phyloP scores from a whole-genome alignment of 1,284 basidiomycete genomes.

The Ganoderma resinaceum region DNA sequence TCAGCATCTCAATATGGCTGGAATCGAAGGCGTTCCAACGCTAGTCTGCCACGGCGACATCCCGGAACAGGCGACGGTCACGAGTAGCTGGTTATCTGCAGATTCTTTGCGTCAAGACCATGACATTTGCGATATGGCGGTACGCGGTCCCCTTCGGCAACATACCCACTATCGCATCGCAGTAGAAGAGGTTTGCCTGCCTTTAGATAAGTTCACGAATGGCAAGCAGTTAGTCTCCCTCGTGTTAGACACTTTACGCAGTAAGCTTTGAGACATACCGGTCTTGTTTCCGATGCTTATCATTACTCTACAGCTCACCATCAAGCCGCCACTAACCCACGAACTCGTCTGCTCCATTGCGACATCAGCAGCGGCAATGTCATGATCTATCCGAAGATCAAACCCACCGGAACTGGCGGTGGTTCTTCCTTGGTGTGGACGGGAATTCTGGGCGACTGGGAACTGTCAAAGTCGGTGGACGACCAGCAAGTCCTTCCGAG shows the following conservation, averaged over 20 bases:
- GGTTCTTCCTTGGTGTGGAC: neutral
- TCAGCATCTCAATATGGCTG: neutral
- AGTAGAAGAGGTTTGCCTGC: slow-evolving; percentile 10
- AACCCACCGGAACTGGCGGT: too few species aligned
- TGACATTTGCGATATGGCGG: too few species aligned
- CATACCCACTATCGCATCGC: slow-evolving; percentile 21
- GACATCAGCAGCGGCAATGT: neutral
- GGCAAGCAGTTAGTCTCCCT: slow-evolving; percentile 3
- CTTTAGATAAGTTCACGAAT: neutral
- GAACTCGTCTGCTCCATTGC: neutral
- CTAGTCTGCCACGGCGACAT: slow-evolving; percentile 13
- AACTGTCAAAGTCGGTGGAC: neutral
- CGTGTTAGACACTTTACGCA: slow-evolving; percentile 2
- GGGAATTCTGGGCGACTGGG: neutral
- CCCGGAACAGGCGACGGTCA: neutral
- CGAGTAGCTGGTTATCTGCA: neutral
- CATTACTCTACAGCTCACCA: neutral
- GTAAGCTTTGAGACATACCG: neutral
- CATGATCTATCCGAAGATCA: neutral
- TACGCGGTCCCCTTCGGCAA: slow-evolving; percentile 4
- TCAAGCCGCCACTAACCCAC: neutral
- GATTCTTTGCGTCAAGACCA: too few species aligned
- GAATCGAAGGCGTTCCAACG: slow-evolving; percentile 1
- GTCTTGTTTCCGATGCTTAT: neutral
- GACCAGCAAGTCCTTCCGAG: too few species aligned